A percentile compares a stretch with the other conserved stretches of the same genome.
These are phyloP conservation scores for Xylariaceae sp. DNA, from an alignment of 2,329 filamentous ascomycete species.

Conservation along the genomic window DNA sequence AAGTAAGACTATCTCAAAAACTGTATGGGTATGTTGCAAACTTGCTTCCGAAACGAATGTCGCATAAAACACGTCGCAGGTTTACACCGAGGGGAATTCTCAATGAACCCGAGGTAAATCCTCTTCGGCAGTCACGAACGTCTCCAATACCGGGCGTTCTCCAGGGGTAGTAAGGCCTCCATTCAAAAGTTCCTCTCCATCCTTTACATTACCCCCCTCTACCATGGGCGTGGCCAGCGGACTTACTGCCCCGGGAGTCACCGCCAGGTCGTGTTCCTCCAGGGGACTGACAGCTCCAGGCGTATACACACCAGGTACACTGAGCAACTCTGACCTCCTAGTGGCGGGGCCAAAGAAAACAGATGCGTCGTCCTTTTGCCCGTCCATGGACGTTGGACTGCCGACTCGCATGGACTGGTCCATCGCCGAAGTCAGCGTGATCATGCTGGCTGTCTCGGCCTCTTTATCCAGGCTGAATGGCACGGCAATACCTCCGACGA, in stretches of 20 bases:
- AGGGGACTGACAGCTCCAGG: slow-evolving; percentile 1
- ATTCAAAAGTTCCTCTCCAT: slow-evolving; percentile 4
- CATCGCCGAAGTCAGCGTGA: slow-evolving; percentile 51
- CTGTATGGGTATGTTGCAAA: slow-evolving; percentile 12
- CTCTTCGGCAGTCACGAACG: slow-evolving; percentile 50
- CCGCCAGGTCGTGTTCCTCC: background rate
- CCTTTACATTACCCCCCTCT: background rate
- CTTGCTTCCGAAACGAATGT: background rate
- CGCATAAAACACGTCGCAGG: background rate
- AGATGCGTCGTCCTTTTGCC: slow-evolving; percentile 9
- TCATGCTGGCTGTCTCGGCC: slow-evolving; percentile 63
- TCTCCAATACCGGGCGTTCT: slow-evolving; percentile 38
- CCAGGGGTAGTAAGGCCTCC: slow-evolving; percentile 1
- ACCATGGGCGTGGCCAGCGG: slow-evolving; percentile 12
- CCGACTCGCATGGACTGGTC: slow-evolving; percentile 30
- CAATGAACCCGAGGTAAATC: slow-evolving; percentile 30
- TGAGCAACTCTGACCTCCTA: slow-evolving; percentile 12
- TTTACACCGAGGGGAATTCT: background rate
- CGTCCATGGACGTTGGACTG: slow-evolving; percentile 28
- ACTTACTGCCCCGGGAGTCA: slow-evolving; percentile 10
- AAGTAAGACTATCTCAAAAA: slow-evolving; percentile 13
- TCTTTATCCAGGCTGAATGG: slow-evolving; percentile 65
- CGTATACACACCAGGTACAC: background rate
- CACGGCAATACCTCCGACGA: slow-evolving; percentile 63
- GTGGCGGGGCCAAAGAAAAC: no score